Conservation (phyloP, 2,329 filamentous ascomycete genomes). For the Myriangium duriaei region DNA sequence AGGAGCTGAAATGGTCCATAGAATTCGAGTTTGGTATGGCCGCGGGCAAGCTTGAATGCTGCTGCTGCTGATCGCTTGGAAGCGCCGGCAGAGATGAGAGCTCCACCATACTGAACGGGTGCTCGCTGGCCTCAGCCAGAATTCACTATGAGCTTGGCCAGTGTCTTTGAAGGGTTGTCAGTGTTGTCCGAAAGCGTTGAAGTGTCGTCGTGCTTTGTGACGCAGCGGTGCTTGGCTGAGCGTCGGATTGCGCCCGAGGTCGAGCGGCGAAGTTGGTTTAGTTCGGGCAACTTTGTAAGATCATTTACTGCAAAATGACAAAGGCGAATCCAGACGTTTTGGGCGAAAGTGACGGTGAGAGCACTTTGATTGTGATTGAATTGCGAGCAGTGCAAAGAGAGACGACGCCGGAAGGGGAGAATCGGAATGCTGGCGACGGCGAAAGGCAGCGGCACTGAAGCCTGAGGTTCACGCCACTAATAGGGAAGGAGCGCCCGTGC, state of each 20-base stretch:
- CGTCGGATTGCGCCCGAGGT: not conserved
- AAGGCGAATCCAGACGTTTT: not conserved
- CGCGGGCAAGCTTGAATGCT: too few species aligned
- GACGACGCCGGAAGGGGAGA: not conserved
- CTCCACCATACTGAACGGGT: not conserved
- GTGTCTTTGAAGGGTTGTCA: not conserved
- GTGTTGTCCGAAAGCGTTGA: too few species aligned
- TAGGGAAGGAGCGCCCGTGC: too few species aligned
- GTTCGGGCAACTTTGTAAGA: too few species aligned
- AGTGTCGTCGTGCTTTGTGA: too few species aligned
- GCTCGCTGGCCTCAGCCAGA: not conserved
- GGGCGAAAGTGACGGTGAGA: not conserved
- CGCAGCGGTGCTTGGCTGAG: not conserved
- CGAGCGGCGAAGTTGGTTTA: not conserved
- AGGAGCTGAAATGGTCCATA: not conserved
- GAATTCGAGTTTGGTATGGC: slow-evolving; percentile 1
- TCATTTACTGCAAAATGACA: too few species aligned
- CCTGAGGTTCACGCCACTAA: too few species aligned
- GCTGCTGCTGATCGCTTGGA: not conserved
- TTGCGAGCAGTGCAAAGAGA: not conserved
- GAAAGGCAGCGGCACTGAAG: not conserved
- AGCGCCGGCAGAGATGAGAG: not conserved
- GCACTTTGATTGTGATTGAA: not conserved
- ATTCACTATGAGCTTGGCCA: not conserved
- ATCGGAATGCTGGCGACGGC: not conserved